phyloP scores from a whole-genome alignment of 2,329 filamentous ascomycete genomes.

The Parafenestella ontariensis region DNA sequence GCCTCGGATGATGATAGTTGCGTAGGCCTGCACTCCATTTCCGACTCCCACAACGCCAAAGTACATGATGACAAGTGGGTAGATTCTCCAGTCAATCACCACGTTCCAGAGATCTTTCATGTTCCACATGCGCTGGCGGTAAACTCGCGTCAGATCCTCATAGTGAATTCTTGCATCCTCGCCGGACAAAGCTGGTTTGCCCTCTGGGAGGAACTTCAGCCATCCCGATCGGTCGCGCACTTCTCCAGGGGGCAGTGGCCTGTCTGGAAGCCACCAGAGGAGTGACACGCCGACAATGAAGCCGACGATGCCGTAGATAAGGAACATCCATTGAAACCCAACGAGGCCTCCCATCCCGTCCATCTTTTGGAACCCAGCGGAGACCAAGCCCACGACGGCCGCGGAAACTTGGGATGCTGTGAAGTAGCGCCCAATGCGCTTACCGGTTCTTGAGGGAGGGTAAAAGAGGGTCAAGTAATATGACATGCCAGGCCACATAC shows the following conservation, averaged over 20 bases:
- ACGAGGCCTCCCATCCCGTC: slow-evolving; percentile 77
- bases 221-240: slow-evolving; percentile 59
- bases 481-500: slow-evolving; percentile 95
- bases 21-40: slow-evolving; percentile 88
- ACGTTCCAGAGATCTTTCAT: slow-evolving; percentile 73
- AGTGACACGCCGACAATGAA: slow-evolving; percentile 74
- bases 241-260: slow-evolving; percentile 77
- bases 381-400: slow-evolving; percentile 86
- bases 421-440: slow-evolving; percentile 88
- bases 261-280: slow-evolving; percentile 90
- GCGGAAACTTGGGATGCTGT: slow-evolving; percentile 89
- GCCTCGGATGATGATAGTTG: slow-evolving; percentile 81
- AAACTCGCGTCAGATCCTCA: slow-evolving; percentile 79
- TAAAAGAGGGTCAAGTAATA: slow-evolving; percentile 94
- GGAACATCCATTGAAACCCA: slow-evolving; percentile 92
- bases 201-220: slow-evolving; percentile 70
- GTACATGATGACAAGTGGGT: slow-evolving; percentile 89
- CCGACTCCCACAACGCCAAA: slow-evolving; percentile 93
- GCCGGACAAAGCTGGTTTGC: slow-evolving; percentile 74
- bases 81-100: slow-evolving; percentile 84
- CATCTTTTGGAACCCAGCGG: slow-evolving; percentile 91
- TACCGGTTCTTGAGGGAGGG: slow-evolving; percentile 82
- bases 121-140: slow-evolving; percentile 77
- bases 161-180: slow-evolving; percentile 85
- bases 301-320: slow-evolving; percentile 81